phyloP scores from a whole-genome alignment of 768 basidiomycete species.

The Coprinopsis sp. region DNA sequence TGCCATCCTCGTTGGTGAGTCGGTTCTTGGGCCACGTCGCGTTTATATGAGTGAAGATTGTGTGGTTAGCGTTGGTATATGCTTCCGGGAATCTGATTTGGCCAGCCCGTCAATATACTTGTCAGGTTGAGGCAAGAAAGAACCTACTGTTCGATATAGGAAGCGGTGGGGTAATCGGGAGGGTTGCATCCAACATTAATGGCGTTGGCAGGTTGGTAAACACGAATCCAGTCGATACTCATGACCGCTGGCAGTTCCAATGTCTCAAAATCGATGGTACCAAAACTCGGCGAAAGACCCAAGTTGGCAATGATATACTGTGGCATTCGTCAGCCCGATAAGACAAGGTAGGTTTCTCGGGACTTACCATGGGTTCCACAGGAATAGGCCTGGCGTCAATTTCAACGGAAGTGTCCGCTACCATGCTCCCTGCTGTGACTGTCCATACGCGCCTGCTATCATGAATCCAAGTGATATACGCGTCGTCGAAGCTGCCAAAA shows the following conservation, averaged over 20 bases:
- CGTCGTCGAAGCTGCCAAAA: slow-evolving; percentile 21
- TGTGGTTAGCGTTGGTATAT: slow-evolving; percentile 69
- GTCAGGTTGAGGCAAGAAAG: neutral
- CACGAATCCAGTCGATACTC: slow-evolving; percentile 73
- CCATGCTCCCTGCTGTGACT: slow-evolving; percentile 49
- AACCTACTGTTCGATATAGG: slow-evolving; percentile 62
- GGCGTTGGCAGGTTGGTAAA: slow-evolving; percentile 49
- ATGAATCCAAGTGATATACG: slow-evolving; percentile 74
- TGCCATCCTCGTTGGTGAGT: slow-evolving; percentile 3
- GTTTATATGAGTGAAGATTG: slow-evolving; percentile 50
- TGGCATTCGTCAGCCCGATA: no score
- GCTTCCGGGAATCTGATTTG: slow-evolving; percentile 49
- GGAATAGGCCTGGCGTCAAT: slow-evolving; percentile 54
- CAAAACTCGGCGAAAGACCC: slow-evolving; percentile 63
- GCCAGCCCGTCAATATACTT: no score
- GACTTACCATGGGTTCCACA: slow-evolving; percentile 59
- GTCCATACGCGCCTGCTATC: slow-evolving; percentile 62
- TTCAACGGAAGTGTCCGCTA: slow-evolving; percentile 42
- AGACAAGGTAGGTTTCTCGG: no score
- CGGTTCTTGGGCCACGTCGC: slow-evolving; percentile 61
- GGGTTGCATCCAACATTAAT: slow-evolving; percentile 66
- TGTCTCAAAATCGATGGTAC: slow-evolving; percentile 48
- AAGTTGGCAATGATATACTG: slow-evolving; percentile 66
- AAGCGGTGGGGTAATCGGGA: slow-evolving; percentile 55
- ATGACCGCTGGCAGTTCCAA: slow-evolving; percentile 53